Base-by-base conservation (phyloP, 306 rosid species). In the Rosa chinensis region DNA sequence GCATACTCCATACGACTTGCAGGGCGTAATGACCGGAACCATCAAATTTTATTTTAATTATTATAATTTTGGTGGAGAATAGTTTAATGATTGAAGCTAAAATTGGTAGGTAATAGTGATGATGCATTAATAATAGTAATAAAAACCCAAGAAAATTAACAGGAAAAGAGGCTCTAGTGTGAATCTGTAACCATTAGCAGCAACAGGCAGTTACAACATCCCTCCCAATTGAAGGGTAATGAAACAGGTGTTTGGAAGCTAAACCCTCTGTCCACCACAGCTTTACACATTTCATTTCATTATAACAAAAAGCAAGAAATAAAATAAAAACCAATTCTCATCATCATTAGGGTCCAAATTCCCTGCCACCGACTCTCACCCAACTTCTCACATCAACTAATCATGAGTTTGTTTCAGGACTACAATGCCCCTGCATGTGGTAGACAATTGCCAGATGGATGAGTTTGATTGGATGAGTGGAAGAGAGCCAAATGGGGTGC, bases 241-340 rank as follows among this genome's bases (percentile, higher is more conserved):
- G 49, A 68, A 53, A 83, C 81, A 83, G 75, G 83, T 83, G 83
- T 83, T 70, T 6, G 83, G 86, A 79, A 61, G 52, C 73, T 25
- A 75, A 39, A 62, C 56, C 18, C 43, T 48, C 16, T 10, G 6
- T n/a, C 20, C 77, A 76, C 78, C 66, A 14, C 67, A 82, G 40
- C 49, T 7, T 61, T 67, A 67, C 72, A 67, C 40, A 66, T 66
- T 28, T 55, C 49, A 76, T 56, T 28, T 32, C 25, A 0, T 6
- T 47, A 25, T 3, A 4, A 3, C 35, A 11, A 20, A 67, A 74
- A 5, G 2, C 9, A 32, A 6, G 12, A 10, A 56, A 1, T 13
- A 23, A 21, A 50, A 10, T 3, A 45, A 58, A 28, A 59, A 5
- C n/a, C 47, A 76, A 49, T n/a, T 10, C 16, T n/a, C 43, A 49